A percentile compares a stretch with the other conserved stretches of the same genome.
These are phyloP conservation scores for Lactarius tabidus DNA, from an alignment of 768 basidiomycete species.

Conservation along the genomic window DNA sequence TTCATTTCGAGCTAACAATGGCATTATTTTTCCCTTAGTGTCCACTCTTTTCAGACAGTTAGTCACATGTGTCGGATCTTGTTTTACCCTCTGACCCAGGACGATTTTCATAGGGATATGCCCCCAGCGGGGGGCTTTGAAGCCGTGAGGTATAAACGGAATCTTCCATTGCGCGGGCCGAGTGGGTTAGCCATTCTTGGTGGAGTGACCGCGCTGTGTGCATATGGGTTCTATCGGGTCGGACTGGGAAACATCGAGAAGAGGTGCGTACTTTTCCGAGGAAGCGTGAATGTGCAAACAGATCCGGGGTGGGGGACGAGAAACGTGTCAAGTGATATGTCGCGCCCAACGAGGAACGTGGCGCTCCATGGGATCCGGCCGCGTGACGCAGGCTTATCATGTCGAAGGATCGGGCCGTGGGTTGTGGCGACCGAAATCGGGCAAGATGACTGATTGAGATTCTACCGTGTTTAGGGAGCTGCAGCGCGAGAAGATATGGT, in stretches of 20 bases:
- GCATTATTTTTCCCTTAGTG: constrained; percentile 38
- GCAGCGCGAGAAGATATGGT: constrained; percentile 90
- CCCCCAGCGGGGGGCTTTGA: constrained; percentile 94
- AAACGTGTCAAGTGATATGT: constrained; percentile 53
- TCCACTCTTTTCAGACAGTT: constrained; percentile 62
- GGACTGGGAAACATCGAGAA: constrained; percentile 90
- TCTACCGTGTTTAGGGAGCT: constrained; percentile 65
- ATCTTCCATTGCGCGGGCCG: constrained; percentile 85
- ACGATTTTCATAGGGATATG: constrained; percentile 68
- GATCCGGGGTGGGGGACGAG: constrained; percentile 54
- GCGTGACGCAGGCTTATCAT: constrained; percentile 49
- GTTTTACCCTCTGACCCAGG: constrained; percentile 24
- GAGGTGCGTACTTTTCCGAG: constrained; percentile 55
- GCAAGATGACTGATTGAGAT: constrained; percentile 20
- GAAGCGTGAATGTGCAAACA: constrained; percentile 14
- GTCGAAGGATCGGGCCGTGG: constrained; percentile 20
- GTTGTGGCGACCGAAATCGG: constrained; percentile 18
- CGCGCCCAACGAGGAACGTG: constrained; percentile 71
- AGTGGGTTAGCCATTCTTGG: constrained; percentile 81
- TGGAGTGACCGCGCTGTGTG: constrained; percentile 81
- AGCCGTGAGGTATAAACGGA: constrained; percentile 90
- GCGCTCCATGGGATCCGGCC: constrained; percentile 57
- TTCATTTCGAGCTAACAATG: constrained; percentile 18
- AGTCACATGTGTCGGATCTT: constrained; percentile 29
- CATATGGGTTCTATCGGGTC: constrained; percentile 87